A percentile compares a stretch with the other conserved stretches of the same genome.
These are phyloP conservation scores for Naematelia encephala DNA, from an alignment of 768 basidiomycete species.

Conservation along the genomic window DNA sequence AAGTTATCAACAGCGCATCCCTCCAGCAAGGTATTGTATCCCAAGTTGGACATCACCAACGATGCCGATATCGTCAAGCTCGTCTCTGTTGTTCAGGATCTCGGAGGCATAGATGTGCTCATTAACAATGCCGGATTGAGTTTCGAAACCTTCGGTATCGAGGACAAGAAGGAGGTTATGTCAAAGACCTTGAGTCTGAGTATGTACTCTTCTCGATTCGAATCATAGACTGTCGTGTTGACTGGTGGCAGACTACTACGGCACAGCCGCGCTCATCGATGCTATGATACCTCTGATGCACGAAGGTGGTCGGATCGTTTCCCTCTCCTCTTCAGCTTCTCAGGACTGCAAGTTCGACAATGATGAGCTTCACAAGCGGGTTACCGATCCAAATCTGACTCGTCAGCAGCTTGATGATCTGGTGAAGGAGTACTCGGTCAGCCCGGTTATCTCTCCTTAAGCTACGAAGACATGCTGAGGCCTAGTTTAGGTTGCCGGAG, in stretches of 20 bases:
- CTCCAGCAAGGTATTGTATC: constrained; percentile 1
- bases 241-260: not conserved
- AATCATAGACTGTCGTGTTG: not conserved
- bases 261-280: not conserved
- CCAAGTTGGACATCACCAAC: not conserved
- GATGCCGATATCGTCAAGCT: not conserved
- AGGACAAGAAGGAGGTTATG: not conserved
- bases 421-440: not conserved
- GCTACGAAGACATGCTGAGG: not conserved
- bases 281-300: not conserved
- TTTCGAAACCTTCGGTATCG: not conserved
- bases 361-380: not conserved
- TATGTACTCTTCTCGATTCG: not conserved
- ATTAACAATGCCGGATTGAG: not conserved
- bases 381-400: not conserved
- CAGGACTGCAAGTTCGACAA: not conserved
- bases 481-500: not conserved
- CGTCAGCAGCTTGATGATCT: constrained; percentile 1
- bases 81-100: not conserved
- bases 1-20: not conserved
- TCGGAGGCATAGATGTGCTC: not conserved
- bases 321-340: not conserved
- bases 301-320: not conserved
- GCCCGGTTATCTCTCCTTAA: not conserved
- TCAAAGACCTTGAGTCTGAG: not conserved